Base-by-base conservation (phyloP, 306 rosid genomes). In the Ziziphus jujuba region DNA sequence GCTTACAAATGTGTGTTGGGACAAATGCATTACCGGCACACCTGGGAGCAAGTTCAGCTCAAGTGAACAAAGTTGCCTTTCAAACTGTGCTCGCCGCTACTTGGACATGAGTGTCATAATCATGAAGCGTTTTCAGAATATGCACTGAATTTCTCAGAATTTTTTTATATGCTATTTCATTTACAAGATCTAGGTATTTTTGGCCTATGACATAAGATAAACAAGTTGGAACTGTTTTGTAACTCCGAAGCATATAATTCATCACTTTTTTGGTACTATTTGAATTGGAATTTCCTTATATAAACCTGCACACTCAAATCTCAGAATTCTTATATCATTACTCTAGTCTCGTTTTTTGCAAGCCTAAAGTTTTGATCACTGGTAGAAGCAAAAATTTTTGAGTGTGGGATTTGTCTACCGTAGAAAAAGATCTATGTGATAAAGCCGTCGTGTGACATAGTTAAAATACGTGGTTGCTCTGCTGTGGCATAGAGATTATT, bases 31-130 rank as follows among this genome's bases (percentile, higher is more conserved):
- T 80, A 85, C 92, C 1, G 73, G 92, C 51, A 53, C 89, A 0
- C 98, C 95, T 1, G 98, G 96, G 70, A 89, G 80, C 84, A 92
- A 89, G 76, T 89, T 92, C 82, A 92, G 98, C 72, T 85, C 90
- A 57, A 70, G 96, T 48, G 98, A 92, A 78, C 64, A 81, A 40
- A 54, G 56, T 67, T 92, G 96, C 72, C 87, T 92, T 16, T 61
- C 92, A 3, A 82, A 92, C 79, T 92, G 98, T 57, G 98, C 96
- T 11, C 92, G 81, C 16, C 98, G 96, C 47, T 87, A 84, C 65
- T 70, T 87, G 87, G 96, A 92, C 54, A 76, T 84, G 91, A 85
- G 79, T 73, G 53, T 77, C 74, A 72, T 91, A 52, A 75, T 89
- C 66, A 72, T 87, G 96, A 87, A 87, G 57, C 92, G 90, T 60